Conservation (phyloP, 1,284 basidiomycete species). For the Leccinum subspadiceum region DNA sequence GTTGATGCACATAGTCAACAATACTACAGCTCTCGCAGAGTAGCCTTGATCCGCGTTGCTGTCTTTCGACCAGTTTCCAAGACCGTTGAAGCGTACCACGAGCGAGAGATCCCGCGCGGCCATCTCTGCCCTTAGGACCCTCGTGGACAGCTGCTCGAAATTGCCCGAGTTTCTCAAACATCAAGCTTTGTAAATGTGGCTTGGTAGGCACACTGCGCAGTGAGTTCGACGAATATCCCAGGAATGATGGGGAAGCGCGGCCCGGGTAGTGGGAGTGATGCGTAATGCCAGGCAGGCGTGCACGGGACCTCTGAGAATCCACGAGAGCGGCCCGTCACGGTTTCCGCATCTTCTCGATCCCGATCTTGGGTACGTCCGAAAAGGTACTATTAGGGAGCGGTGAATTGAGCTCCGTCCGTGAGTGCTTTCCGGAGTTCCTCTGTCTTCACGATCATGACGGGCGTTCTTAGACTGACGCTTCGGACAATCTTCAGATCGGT, state of each 20-base stretch:
- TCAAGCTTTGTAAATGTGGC: slow-evolving; percentile 51
- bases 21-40: neutral
- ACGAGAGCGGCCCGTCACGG: slow-evolving; percentile 42
- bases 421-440: slow-evolving; percentile 25
- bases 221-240: slow-evolving; percentile 47
- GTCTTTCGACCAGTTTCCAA: slow-evolving; percentile 44
- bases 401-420: slow-evolving; percentile 28
- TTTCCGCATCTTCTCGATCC: slow-evolving; percentile 48
- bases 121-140: slow-evolving; percentile 74
- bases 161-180: slow-evolving; percentile 62
- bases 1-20: neutral
- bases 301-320: slow-evolving; percentile 49
- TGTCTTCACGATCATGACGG: slow-evolving; percentile 18
- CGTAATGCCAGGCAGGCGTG: slow-evolving; percentile 43
- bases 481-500: neutral
- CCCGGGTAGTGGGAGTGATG: slow-evolving; percentile 42
- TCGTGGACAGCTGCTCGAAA: slow-evolving; percentile 48
- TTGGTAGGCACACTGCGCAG: slow-evolving; percentile 39
- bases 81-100: slow-evolving; percentile 57
- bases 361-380: slow-evolving; percentile 41
- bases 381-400: slow-evolving; percentile 39
- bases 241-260: slow-evolving; percentile 50
- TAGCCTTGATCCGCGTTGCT: slow-evolving; percentile 27
- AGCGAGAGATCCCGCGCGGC: slow-evolving; percentile 64
- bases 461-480: neutral